These are phyloP conservation scores for Pseudophaeomoniella oleicola DNA, from an alignment of 2,329 filamentous ascomycete genomes.

Conservation along the genomic window DNA sequence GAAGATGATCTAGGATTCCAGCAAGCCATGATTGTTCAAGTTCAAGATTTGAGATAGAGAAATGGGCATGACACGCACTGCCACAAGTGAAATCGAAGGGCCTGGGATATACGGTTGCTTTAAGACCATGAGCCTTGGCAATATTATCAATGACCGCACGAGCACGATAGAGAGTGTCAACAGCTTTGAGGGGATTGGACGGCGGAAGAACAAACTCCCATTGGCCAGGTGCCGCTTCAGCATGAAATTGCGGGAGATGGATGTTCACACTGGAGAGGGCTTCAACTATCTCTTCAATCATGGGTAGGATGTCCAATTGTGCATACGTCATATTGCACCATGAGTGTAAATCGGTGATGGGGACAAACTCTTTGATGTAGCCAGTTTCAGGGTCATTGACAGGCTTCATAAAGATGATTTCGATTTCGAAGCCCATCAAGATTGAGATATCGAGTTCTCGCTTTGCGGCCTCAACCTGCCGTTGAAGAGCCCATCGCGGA, in stretches of 20 bases:
- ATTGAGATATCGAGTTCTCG: constrained; percentile 40
- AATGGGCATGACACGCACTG: constrained; percentile 55
- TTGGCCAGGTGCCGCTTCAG: constrained; percentile 59
- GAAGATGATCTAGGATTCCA: constrained; percentile 52
- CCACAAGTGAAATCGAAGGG: constrained; percentile 45
- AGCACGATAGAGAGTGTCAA: constrained; percentile 57
- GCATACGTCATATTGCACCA: constrained; percentile 56
- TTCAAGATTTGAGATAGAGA: constrained; percentile 43
- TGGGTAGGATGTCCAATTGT: constrained; percentile 38
- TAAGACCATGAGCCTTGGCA: constrained; percentile 46
- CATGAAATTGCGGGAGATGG: constrained; percentile 56
- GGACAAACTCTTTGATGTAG: constrained; percentile 20
- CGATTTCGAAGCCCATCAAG: constrained; percentile 66
- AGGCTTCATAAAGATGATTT: constrained; percentile 55
- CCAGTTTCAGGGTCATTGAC: constrained; percentile 14
- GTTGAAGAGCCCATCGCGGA: constrained; percentile 49
- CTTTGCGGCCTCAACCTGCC: constrained; percentile 37
- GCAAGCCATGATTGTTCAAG: constrained; percentile 53
- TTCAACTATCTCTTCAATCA: constrained; percentile 52
- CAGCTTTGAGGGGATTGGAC: constrained; percentile 47
- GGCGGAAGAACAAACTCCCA: constrained; percentile 63
- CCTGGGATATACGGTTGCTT: constrained; percentile 61
- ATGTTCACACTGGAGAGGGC: constrained; percentile 49
- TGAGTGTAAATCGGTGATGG: constrained; percentile 50
- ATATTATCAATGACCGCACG: constrained; percentile 54